phyloP scores from a whole-genome alignment of 805 yeast genomes.

The Candida taoyuanica region DNA sequence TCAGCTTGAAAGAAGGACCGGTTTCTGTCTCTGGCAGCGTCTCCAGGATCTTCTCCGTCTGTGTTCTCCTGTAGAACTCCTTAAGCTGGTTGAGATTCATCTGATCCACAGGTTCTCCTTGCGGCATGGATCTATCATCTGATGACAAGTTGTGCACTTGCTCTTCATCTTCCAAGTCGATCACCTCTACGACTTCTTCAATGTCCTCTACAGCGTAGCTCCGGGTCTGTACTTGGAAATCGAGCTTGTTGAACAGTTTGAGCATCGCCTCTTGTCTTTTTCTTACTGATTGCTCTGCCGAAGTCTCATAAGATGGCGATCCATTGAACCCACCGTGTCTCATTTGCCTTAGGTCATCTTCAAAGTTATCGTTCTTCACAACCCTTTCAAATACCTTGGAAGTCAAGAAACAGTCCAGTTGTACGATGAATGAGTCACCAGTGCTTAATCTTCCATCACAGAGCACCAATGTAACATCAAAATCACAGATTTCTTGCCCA shows the following conservation, averaged over 20 bases:
- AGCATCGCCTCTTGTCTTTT: slow-evolving; percentile 52
- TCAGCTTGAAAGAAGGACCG: slow-evolving; percentile 46
- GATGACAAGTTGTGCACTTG: too few species aligned
- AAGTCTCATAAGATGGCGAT: slow-evolving; percentile 39
- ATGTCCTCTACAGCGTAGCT: slow-evolving; percentile 16
- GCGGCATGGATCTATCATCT: slow-evolving; percentile 8
- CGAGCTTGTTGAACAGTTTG: slow-evolving; percentile 49
- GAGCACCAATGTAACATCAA: slow-evolving; percentile 54
- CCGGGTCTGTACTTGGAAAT: slow-evolving; percentile 23
- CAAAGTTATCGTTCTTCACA: slow-evolving; percentile 10
- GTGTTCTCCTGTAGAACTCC: slow-evolving; percentile 68
- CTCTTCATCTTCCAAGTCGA: slow-evolving; percentile 35
- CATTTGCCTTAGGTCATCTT: slow-evolving; percentile 22
- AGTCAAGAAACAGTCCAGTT: slow-evolving; percentile 60
- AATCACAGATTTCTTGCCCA: slow-evolving; percentile 47
- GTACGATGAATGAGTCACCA: slow-evolving; percentile 74
- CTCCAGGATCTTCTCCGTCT: slow-evolving; percentile 51
- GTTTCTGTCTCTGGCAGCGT: slow-evolving; percentile 58
- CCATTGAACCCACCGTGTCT: slow-evolving; percentile 11
- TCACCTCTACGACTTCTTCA: slow-evolving; percentile 25
- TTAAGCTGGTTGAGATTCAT: slow-evolving; percentile 69
- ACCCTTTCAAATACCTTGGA: slow-evolving; percentile 28
- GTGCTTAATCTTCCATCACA: slow-evolving; percentile 55
- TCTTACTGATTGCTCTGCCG: slow-evolving; percentile 46
- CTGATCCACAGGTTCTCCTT: slow-evolving; percentile 29